Evolutionary conservation across 148 eudicot genomes (phyloP).

Genomic region (Rhododendron williamsianum): DNA sequence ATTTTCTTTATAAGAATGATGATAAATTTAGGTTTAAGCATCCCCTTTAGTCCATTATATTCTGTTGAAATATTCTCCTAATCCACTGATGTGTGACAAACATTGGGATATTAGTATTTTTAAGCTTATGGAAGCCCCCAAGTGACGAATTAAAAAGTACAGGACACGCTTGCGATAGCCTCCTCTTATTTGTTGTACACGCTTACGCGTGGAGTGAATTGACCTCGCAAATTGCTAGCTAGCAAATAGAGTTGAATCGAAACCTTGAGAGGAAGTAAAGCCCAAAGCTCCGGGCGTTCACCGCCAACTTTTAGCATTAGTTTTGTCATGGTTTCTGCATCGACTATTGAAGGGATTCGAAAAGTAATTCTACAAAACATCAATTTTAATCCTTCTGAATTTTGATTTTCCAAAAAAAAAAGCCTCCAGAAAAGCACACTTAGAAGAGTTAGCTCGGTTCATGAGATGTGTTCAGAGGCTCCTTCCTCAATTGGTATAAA

Average conservation of each 20-base stretch:
- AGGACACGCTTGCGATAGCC: too few relatives aligned
- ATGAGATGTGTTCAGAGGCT: too few relatives aligned
- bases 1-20: too few relatives aligned
- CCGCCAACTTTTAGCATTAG: not conserved
- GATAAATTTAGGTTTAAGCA: too few relatives aligned
- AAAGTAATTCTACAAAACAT: not conserved
- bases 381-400: not conserved
- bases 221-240: not conserved
- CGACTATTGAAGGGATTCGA: not conserved
- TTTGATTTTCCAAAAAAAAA: not conserved
- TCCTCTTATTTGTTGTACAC: too few relatives aligned
- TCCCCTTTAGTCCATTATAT: too few relatives aligned
- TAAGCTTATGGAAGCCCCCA: not conserved
- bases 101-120: too few relatives aligned
- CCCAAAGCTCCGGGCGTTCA: not conserved
- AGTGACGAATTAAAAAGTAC: not conserved
- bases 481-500: too few relatives aligned
- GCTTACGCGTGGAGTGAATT: not conserved
- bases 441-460: too few relatives aligned
- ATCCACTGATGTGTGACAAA: too few relatives aligned
- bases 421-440: too few relatives aligned
- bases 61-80: too few relatives aligned
- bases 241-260: not conserved
- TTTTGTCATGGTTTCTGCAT: not conserved
- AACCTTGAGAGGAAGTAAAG: not conserved